Conservation (phyloP, 176 grass and related monocot species). For the Thinopyrum elongatum region DNA sequence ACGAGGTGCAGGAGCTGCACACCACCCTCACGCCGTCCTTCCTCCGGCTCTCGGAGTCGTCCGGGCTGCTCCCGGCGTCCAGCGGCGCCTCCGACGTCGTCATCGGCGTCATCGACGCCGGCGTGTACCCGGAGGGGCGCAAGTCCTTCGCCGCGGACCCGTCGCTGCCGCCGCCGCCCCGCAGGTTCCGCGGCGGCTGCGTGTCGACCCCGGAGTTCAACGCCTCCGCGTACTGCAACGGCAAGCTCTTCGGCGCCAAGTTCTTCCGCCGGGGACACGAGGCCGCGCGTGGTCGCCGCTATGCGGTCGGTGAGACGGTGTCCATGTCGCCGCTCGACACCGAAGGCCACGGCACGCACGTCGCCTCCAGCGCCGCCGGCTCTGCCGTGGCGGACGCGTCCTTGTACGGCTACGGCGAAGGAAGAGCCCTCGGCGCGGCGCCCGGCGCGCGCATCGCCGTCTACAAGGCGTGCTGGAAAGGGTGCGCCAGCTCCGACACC, state of each 20-base stretch:
- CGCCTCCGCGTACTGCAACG: slow-evolving; percentile 30
- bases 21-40: slow-evolving; percentile 50
- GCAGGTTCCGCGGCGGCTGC: slow-evolving; percentile 27
- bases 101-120: slow-evolving; percentile 16
- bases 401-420: slow-evolving; percentile 28
- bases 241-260: slow-evolving; percentile 47
- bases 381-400: neutral
- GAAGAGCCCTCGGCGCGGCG: slow-evolving; percentile 27
- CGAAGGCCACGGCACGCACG: slow-evolving; percentile 44
- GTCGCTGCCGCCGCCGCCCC: neutral
- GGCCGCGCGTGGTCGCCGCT: neutral
- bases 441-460: slow-evolving; percentile 27
- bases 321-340: slow-evolving; percentile 51
- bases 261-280: slow-evolving; percentile 12
- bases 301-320: slow-evolving; percentile 13
- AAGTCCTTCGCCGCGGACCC: slow-evolving; percentile 19
- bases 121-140: slow-evolving; percentile 29
- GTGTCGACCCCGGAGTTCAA: slow-evolving; percentile 21
- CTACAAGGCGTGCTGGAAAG: slow-evolving; percentile 45
- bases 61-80: slow-evolving; percentile 33
- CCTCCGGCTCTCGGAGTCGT: slow-evolving; percentile 44
- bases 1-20: slow-evolving; percentile 15
- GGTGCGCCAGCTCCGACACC: slow-evolving; percentile 31
- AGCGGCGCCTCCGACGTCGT: slow-evolving; percentile 22
- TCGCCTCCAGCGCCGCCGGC: slow-evolving; percentile 39